Percentiles rank a stretch among this genome's conserved stretches.
Conservation (phyloP, 805 yeast genomes). For the Limtongia smithiae region DNA sequence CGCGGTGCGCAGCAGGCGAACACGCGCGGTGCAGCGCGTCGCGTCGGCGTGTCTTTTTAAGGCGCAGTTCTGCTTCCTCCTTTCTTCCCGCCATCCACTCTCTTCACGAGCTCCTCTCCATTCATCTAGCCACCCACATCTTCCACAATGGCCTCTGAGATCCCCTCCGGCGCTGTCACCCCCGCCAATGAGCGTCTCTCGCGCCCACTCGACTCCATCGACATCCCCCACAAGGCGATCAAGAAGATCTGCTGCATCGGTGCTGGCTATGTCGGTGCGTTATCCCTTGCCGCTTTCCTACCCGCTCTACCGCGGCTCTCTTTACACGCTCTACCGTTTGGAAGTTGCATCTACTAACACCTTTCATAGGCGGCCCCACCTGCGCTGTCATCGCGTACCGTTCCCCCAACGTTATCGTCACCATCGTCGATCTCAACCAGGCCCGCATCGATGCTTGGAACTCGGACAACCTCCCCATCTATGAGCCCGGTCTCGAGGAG, state of each 20-base stretch:
- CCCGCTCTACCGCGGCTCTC: neutral
- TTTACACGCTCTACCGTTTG: neutral
- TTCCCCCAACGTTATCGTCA: conserved; percentile 32
- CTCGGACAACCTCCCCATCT: conserved; percentile 34
- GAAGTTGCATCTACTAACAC: neutral
- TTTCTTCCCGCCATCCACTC: neutral
- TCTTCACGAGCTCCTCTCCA: neutral
- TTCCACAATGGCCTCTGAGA: conserved; percentile 2
- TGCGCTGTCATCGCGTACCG: conserved; percentile 35
- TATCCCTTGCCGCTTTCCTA: neutral
- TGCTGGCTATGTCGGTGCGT: conserved; percentile 35
- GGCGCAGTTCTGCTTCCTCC: conserved; percentile 1
- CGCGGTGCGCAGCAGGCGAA: too few relatives aligned
- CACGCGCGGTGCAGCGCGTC: conserved; percentile 7
- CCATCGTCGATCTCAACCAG: conserved; percentile 34
- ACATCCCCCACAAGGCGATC: conserved; percentile 26
- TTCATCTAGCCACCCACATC: neutral
- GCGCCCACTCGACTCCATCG: conserved; percentile 19
- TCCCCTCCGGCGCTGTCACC: conserved; percentile 21
- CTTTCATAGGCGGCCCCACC: conserved; percentile 33
- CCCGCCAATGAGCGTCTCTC: conserved; percentile 26
- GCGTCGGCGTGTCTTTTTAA: conserved; percentile 3
- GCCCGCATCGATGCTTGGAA: conserved; percentile 36
- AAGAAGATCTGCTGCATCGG: conserved; percentile 36
- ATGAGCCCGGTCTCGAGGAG: conserved; percentile 36